phyloP scores from a whole-genome alignment of 208 protist genomes.

The Trypanosoma brucei region DNA sequence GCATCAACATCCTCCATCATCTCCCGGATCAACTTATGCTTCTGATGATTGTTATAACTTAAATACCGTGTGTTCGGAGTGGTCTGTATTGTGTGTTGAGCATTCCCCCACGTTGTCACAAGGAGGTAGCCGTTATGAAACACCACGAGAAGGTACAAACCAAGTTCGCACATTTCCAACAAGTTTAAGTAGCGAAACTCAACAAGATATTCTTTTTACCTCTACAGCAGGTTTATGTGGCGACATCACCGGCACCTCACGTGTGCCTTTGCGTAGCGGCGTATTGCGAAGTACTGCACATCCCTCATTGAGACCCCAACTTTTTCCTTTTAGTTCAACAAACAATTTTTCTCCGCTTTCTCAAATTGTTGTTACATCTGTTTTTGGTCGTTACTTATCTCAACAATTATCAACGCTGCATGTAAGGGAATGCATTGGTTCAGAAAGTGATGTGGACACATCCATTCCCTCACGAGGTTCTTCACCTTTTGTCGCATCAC shows the following conservation, averaged over 20 bases:
- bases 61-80: constrained; percentile 5
- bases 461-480: neutral
- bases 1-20: neutral
- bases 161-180: no score
- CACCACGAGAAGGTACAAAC: no score
- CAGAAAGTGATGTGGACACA: neutral
- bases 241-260: no score
- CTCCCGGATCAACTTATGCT: neutral
- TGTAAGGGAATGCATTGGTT: neutral
- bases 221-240: no score
- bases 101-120: neutral
- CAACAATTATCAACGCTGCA: neutral
- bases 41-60: neutral
- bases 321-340: neutral
- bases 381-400: neutral
- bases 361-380: neutral
- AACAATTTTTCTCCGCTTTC: neutral
- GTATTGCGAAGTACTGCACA: no score
- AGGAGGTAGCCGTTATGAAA: neutral
- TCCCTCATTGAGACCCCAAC: no score
- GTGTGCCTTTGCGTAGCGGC: no score
- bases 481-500: neutral
- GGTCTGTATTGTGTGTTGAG: constrained; percentile 7
- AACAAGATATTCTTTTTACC: no score
- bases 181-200: no score